Base-by-base conservation (phyloP, 352 stramenopile species). In the Phytophthora crassamura region DNA sequence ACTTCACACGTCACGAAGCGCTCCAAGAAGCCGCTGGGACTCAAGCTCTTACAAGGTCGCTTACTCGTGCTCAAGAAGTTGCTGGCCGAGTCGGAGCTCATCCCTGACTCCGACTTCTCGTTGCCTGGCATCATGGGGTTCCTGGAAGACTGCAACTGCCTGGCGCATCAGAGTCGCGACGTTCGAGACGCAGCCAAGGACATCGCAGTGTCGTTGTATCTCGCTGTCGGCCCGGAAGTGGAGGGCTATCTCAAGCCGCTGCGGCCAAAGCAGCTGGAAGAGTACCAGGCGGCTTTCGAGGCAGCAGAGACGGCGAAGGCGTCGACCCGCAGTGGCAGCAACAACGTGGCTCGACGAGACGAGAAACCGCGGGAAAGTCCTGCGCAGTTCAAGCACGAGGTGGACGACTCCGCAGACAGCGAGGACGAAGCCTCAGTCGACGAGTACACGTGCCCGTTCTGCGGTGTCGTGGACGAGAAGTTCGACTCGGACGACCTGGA, bases 381-480 rank as follows among this genome's bases (percentile, higher is more conserved):
- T 74, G 49, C 55, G 22, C 36, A 72, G 22, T 63, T 79, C 16
- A 49, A 77, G 16, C 20, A 53, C n/a, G 54, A 69, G 35, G 70
- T 76, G 11, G 75, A 84, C n/a, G 63, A 67, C n/a, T 64, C 70
- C n/a, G 61, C 41, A 7, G 64, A 83, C 4, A 84, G 88, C n/a
- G 84, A 86, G n/a, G 82, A 88, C 11, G 72, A 91, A 11, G 86
- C 80, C 56, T 93, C 82, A 0, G 80, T 93, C 28, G 82, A 93
- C 46, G 84, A 94, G 64, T 93, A 88, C 64, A 98, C 91, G 0
- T 98, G 93, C 67, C 91, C 94, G 25, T 98, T 98, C 62, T 98
- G 93, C 55, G 88, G 88, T 32, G 70, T 94, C 34, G 79, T 93
- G 41, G 88, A 98, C 64, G 77, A 90, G 14, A 78, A 78, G 11